phyloP scores from a whole-genome alignment of 805 yeast species.

The Sporopachydermia lactativora region DNA sequence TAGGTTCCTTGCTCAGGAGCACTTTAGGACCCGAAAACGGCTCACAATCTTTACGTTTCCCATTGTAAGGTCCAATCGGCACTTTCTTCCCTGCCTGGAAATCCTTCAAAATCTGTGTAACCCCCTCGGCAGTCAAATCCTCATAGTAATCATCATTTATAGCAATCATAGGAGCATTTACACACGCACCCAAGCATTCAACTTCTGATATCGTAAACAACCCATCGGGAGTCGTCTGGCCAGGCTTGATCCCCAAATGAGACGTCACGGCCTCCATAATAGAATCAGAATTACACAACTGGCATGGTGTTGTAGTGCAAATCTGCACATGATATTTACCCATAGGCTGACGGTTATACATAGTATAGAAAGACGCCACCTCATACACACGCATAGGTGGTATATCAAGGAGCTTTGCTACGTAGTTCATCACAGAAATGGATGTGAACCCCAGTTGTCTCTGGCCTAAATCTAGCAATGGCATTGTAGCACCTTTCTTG shows the following conservation, averaged over 20 bases:
- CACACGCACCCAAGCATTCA: conserved; percentile 87
- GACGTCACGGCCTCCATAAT: conserved; percentile 55
- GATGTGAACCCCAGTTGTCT: conserved; percentile 81
- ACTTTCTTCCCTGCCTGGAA: conserved; percentile 50
- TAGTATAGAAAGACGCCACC: conserved; percentile 85
- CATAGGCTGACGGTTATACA: conserved; percentile 79
- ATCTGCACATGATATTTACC: conserved; percentile 76
- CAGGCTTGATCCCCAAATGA: conserved; percentile 52
- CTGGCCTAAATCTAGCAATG: conserved; percentile 74
- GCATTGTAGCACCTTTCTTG: conserved; percentile 83
- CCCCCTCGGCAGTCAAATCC: conserved; percentile 60
- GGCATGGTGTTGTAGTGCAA: conserved; percentile 86
- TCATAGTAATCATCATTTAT: conserved; percentile 73
- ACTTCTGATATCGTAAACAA: conserved; percentile 76
- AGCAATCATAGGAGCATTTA: conserved; percentile 81
- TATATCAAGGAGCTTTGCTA: conserved; percentile 70
- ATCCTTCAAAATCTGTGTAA: conserved; percentile 44
- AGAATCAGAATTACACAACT: conserved; percentile 70
- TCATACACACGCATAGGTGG: conserved; percentile 93
- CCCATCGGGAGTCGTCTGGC: conserved; percentile 64
- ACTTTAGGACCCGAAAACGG: conserved; percentile 60
- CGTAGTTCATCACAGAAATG: conserved; percentile 79
- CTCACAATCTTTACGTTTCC: conserved; percentile 57
- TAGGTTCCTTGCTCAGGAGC: conserved; percentile 45
- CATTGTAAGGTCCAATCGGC: conserved; percentile 54